Evolutionary conservation across 2,329 filamentous ascomycete genomes (phyloP).

Genomic region (Xylariomycetidae sp.): DNA sequence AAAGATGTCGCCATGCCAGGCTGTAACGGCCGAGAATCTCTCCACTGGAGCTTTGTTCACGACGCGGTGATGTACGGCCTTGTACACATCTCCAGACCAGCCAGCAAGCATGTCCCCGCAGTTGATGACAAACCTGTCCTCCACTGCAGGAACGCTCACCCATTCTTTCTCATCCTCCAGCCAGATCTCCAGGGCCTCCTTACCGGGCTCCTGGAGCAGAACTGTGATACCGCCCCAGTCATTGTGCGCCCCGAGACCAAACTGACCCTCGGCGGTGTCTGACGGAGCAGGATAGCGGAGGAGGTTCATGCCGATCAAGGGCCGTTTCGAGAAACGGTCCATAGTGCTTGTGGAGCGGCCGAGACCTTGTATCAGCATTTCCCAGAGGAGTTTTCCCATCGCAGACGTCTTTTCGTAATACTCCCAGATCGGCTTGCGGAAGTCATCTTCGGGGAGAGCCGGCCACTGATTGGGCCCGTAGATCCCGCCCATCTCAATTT

Average conservation of each 20-base stretch:
- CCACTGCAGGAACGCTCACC: conserved; percentile 12
- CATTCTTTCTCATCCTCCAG: conserved; percentile 11
- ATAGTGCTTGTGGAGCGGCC: conserved; percentile 11
- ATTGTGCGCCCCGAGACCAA: conserved; percentile 16
- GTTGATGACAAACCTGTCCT: conserved; percentile 19
- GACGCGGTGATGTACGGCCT: conserved; percentile 13
- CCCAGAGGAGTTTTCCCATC: conserved; percentile 21
- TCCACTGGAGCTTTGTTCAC: conserved; percentile 8
- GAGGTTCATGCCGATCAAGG: conserved; percentile 18
- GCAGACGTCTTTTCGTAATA: conserved; percentile 19
- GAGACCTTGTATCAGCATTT: conserved; percentile 21
- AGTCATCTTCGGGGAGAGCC: conserved; percentile 21
- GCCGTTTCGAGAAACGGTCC: conserved; percentile 15
- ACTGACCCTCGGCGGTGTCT: conserved; percentile 7
- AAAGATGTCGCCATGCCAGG: background rate
- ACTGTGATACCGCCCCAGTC: conserved; percentile 22
- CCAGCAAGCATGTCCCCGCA: conserved; percentile 16
- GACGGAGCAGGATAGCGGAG: conserved; percentile 13
- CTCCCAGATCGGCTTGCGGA: conserved; percentile 19
- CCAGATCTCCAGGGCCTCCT: conserved; percentile 20
- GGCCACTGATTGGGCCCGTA: conserved; percentile 30
- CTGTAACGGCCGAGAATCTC: background rate
- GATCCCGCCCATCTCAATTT: conserved; percentile 16
- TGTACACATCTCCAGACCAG: conserved; percentile 13
- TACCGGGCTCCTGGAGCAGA: conserved; percentile 20